Base-by-base conservation (phyloP, 495 filamentous ascomycete species). In the Bryoglossum gracile region DNA sequence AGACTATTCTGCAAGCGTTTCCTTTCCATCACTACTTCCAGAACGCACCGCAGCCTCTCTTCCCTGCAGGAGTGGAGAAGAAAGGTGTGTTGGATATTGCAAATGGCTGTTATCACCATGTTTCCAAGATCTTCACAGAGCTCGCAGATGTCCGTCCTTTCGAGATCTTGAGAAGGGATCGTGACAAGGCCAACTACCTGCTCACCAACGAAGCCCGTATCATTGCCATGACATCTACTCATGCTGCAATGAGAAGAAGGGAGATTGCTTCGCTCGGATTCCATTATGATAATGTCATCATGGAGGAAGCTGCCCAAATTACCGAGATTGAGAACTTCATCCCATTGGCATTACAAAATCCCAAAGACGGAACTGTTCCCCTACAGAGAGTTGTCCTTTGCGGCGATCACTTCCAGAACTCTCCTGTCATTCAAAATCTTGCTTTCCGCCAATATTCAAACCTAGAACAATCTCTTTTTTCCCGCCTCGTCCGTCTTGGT, bases 241-340 rank as follows among this genome's bases (percentile, higher is more conserved):
- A 99, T 67, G 94, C 92, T 9, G 92, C 92, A n/a, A 99, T 98
- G 83, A 83, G 90, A 49, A 75, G 89, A 40, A 81, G 86, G 51
- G 92, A 97, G 58, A 99, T 99, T 57, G 83, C 87, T 0, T 74
- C 78, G 16, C 74, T 96, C 36, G 94, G 92, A 4, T 97, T 99
- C 72, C 86, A 89, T 54, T 99, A 97, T 56, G 90, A 97, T 66
- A 97, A 95, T 55, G 85, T 99, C 11, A 73, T 99, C 42, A 95
- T 99, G 91, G 92, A 99, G 75, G 92, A 99, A 70, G 89, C 92
- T 2, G 92, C 92, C 17, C 92, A 99, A 57, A 94, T 97, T 60
- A 97, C 94, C 8, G 92, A 99, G 62, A 86, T 96, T 35, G 94
- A 97, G 60, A 94, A 87, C 59, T 96, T 99, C 66, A 89, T 97